Base-by-base conservation (phyloP, 2,329 filamentous ascomycete genomes). In the Penicillium sp. region DNA sequence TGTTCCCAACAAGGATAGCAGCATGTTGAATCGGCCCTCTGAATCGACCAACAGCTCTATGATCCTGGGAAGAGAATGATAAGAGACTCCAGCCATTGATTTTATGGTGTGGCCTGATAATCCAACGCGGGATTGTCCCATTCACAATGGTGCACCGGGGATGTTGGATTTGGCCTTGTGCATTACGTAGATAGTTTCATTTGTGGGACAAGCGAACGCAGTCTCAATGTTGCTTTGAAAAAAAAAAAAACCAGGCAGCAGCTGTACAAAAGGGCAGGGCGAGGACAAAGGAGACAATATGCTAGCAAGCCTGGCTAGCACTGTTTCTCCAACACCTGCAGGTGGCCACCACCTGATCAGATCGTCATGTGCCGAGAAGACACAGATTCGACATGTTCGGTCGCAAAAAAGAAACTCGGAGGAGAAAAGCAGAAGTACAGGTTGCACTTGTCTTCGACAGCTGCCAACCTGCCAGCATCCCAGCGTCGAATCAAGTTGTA, bases 131-230 rank as follows among this genome's bases (percentile, higher is more conserved):
- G 47, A 25, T 47, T n/a, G 17, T 26, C 41, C 38, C 53, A 16
- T 49, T 56, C 26, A 38, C 54, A 58, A 33, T 53, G 59, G 45
- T 41, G 55, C 50, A 38, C 53, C 55, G 51, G 56, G 50, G 49
- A 44, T 36, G 40, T 43, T 53, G 42, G 43, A 57, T 59, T 31
- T 65, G 51, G 61, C 51, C 56, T 67, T 65, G 58, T 69, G 60
- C 65, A 67, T 58, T 65, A 63, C 66, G 70, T 74, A 74, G 71
- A 73, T 73, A 72, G 69, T 69, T 65, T 55, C 66, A 56, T 63
- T 59, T 59, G 58, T 56, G 57, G 53, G 55, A 41, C 47, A 54
- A 47, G 26, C 38, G 38, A 54, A 56, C 47, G 22, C 47, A 57
- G 55, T 48, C 49, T 53, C 48, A 52, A n/a, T 57, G 38, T 56